Base-by-base conservation (phyloP, 192 early-diverging fungal genomes). In the Backusella circina region DNA sequence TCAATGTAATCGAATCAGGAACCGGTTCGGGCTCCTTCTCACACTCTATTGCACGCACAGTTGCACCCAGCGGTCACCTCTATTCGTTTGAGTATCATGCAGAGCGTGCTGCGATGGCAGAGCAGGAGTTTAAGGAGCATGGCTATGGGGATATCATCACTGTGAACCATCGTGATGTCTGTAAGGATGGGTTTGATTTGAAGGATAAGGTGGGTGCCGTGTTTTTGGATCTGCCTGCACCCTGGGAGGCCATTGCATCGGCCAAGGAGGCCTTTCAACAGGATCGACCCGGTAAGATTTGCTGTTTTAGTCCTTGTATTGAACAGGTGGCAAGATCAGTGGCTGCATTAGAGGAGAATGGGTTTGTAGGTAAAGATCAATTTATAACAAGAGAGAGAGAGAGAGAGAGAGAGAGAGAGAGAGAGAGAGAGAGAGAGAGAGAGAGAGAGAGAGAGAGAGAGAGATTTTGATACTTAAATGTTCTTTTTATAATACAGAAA, bases 1-100 rank as follows among this genome's bases (percentile, higher is more conserved):
- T 87, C 67, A 80, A 89, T 12, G 90, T 98, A 74, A 89, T 98
- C 65, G 97, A 99, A 82, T 91, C 92, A 6, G 91, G 93, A 35
- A 99, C 97, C 6, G 97, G 97, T 26, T 93, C 91, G 39, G 97
- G 96, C n/a, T 99, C 97, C 10, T 98, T 99, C 72, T 97, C 97
- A 16, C 97, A 99, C 79, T 95, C 95, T 10, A 90, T 98, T 65
- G 94, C 92, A 0, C 88, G 96, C 16, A 95, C 94, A 0, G 87
- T 98, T 51, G 94, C 92, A 4, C 96, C 96, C 2, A 87, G 84
- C 0, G 97, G 97, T 8, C 93, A 93, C 51, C 77, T 99, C n/a
- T 96, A 93, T 82, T 92, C 95, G 10, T 99, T 96, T 74, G 97
- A 99, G 78, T 99, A 94, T 82, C 96, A 96, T 80, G 89, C 91